Evolutionary conservation across 345 rosid species (phyloP).

Genomic region (Limnanthes douglasii): DNA sequence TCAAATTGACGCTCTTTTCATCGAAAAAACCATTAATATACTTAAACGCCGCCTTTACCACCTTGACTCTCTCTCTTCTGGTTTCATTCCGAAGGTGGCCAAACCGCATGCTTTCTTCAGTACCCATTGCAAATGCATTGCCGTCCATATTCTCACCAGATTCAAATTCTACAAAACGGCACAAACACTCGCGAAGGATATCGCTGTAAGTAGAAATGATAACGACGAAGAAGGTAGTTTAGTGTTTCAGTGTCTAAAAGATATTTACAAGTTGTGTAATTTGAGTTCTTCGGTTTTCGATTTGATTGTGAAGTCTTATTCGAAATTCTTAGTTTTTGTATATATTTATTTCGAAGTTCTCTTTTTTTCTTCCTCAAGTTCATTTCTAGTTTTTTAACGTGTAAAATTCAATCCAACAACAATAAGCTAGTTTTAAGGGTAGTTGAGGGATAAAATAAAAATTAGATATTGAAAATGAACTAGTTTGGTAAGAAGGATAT

Average conservation of each 20-base stretch:
- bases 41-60: conserved; percentile 56
- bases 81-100: conserved; percentile 76
- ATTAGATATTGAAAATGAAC: too few species aligned
- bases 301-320: conserved; percentile 69
- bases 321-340: too few species aligned
- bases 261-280: conserved; percentile 35
- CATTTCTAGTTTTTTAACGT: too few species aligned
- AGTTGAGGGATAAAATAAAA: too few species aligned
- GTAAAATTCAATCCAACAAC: too few species aligned
- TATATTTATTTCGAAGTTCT: too few species aligned
- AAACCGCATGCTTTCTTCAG: conserved; percentile 46
- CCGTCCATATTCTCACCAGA: conserved; percentile 70
- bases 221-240: conserved; percentile 23
- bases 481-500: too few species aligned
- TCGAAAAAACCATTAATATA: conserved; percentile 38
- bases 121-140: conserved; percentile 48
- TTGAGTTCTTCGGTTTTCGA: conserved; percentile 82
- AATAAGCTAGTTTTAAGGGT: too few species aligned
- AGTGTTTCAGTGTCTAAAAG: conserved; percentile 47
- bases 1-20: conserved; percentile 24
- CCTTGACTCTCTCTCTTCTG: conserved; percentile 29
- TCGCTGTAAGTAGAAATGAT: conserved; percentile 29
- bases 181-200: conserved; percentile 47
- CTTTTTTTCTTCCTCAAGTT: too few species aligned
- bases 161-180: conserved; percentile 78